phyloP scores from a whole-genome alignment of 306 rosid species.

The Quercus berberidifolia region DNA sequence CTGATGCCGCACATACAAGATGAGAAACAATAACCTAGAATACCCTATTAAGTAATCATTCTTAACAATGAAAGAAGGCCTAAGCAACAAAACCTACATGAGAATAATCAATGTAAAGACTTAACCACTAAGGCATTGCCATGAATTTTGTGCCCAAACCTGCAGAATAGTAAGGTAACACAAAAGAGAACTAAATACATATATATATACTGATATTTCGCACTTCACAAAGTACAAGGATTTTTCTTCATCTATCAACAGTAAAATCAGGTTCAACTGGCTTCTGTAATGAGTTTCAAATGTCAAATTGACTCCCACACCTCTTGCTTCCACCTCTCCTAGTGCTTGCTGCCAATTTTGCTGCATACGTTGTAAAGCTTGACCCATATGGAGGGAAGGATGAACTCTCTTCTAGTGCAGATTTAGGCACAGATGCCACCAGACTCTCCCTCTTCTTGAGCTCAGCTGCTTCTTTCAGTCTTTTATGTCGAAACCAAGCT shows the following conservation, averaged over 20 bases:
- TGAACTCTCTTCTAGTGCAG: slow-evolving; percentile 32
- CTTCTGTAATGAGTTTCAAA: slow-evolving; percentile 41
- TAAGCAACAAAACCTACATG: neutral
- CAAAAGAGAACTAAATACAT: neutral
- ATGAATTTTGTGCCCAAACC: neutral
- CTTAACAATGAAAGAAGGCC: neutral
- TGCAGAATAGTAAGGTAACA: neutral
- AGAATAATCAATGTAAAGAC: neutral
- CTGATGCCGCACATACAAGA: neutral
- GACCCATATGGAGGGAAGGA: slow-evolving; percentile 21
- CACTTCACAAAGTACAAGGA: neutral
- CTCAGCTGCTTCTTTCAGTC: slow-evolving; percentile 35
- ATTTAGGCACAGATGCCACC: slow-evolving; percentile 6
- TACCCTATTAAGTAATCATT: neutral
- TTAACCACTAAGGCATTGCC: neutral
- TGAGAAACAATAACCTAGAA: neutral
- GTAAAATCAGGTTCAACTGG: slow-evolving; percentile 55
- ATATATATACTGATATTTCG: neutral
- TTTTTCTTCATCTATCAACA: neutral
- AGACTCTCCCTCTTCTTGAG: slow-evolving; percentile 28
- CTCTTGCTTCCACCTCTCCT: slow-evolving; percentile 41
- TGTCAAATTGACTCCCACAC: slow-evolving; percentile 33
- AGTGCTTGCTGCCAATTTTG: slow-evolving; percentile 27
- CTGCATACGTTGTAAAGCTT: slow-evolving; percentile 11
- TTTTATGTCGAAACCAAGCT: slow-evolving; percentile 57